Percentiles rank a stretch among this genome's conserved stretches.
Conservation (phyloP, 345 rosid species). For the Ricinus communis region DNA sequence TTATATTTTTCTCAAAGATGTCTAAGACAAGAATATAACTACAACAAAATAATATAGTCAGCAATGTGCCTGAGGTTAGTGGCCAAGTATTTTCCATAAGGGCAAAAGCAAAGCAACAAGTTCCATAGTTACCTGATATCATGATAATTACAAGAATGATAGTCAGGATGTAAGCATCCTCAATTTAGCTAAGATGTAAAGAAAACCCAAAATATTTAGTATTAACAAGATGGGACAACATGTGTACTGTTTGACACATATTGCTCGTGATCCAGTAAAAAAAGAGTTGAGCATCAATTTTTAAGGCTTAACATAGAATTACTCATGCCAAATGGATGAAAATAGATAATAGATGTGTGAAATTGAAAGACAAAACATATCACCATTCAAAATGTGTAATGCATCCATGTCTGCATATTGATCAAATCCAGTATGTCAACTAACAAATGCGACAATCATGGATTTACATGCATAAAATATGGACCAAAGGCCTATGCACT, state of each 20-base stretch:
- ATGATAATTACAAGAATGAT: background rate
- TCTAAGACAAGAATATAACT: background rate
- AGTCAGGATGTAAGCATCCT: background rate
- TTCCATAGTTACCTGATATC: background rate
- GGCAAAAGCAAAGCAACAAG: background rate
- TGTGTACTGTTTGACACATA: background rate
- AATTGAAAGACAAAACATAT: background rate
- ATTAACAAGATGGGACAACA: background rate
- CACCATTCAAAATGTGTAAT: background rate
- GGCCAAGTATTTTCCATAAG: background rate
- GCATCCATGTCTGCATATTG: background rate
- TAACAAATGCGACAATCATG: background rate
- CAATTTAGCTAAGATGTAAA: background rate
- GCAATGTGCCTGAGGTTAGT: background rate
- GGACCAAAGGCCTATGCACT: background rate
- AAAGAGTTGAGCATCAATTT: background rate
- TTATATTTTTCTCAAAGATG: background rate
- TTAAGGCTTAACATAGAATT: background rate
- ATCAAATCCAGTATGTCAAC: background rate
- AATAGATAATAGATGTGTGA: no score
- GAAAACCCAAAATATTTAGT: slow-evolving; percentile 4
- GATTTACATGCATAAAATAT: background rate
- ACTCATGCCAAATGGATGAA: background rate
- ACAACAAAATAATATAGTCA: background rate
- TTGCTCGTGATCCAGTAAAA: background rate